Percentiles rank a stretch among this genome's conserved stretches.
phyloP scores from a whole-genome alignment of 2,329 filamentous ascomycete species.

The Bipolaris victoriae region DNA sequence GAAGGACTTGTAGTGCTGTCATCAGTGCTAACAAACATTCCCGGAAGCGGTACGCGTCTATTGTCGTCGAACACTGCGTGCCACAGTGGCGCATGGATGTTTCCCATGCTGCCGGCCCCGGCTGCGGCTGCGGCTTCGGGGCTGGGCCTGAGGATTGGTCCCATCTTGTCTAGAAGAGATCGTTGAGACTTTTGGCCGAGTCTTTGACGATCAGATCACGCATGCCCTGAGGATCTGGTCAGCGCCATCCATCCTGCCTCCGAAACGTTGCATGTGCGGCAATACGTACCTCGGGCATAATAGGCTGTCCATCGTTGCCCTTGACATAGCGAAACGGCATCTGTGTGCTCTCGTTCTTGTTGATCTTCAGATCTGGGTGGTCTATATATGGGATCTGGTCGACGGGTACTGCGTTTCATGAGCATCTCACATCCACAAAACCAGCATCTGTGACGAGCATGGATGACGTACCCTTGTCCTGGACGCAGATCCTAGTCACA shows the following conservation, averaged over 20 bases:
- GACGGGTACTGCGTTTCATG: slow-evolving; percentile 66
- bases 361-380: slow-evolving; percentile 86
- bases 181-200: slow-evolving; percentile 87
- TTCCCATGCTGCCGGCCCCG: slow-evolving; percentile 13
- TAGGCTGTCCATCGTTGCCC: slow-evolving; percentile 73
- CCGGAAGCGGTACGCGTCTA: slow-evolving; percentile 26
- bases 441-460: neutral
- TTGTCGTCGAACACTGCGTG: slow-evolving; percentile 42
- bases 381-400: slow-evolving; percentile 83
- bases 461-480: slow-evolving; percentile 74
- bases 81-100: slow-evolving; percentile 45
- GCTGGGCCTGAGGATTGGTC: neutral
- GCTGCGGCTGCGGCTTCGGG: neutral
- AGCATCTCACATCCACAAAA: slow-evolving; percentile 18
- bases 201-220: slow-evolving; percentile 90
- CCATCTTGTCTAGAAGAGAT: slow-evolving; percentile 69
- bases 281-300: slow-evolving; percentile 82
- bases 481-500: slow-evolving; percentile 87
- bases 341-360: slow-evolving; percentile 89
- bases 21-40: slow-evolving; percentile 16
- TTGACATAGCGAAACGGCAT: slow-evolving; percentile 98
- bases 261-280: slow-evolving; percentile 19
- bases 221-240: slow-evolving; percentile 73
- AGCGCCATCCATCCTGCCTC: slow-evolving; percentile 21
- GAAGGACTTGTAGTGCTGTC: slow-evolving; percentile 6